These are phyloP conservation scores for Alternaria sp. DNA, from an alignment of 2,329 filamentous ascomycete species.

Conservation along the genomic window DNA sequence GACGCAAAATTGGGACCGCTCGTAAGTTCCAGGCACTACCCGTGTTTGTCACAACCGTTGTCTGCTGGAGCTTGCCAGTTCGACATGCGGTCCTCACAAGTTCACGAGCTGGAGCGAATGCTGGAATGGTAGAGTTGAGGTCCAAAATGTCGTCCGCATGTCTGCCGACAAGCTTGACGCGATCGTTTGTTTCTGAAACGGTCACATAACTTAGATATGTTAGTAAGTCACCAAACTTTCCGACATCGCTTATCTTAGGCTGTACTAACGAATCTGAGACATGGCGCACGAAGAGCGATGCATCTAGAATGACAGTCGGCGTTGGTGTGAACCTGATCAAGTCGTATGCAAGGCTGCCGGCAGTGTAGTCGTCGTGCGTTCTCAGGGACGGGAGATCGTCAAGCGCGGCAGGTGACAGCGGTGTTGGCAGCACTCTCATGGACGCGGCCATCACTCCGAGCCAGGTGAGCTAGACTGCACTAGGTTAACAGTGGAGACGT, in stretches of 20 bases:
- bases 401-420: slow-evolving; percentile 11
- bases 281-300: slow-evolving; percentile 63
- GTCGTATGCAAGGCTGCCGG: slow-evolving; percentile 22
- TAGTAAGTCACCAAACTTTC: not conserved
- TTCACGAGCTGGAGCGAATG: slow-evolving; percentile 48
- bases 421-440: slow-evolving; percentile 14
- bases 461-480: slow-evolving; percentile 14
- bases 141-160: slow-evolving; percentile 53
- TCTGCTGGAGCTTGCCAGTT: slow-evolving; percentile 46
- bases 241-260: not conserved
- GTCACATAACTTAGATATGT: slow-evolving; percentile 39
- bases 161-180: slow-evolving; percentile 48
- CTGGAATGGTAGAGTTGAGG: slow-evolving; percentile 44
- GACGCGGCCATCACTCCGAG: slow-evolving; percentile 25
- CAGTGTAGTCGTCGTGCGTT: slow-evolving; percentile 15
- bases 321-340: slow-evolving; percentile 54
- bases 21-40: slow-evolving; percentile 48
- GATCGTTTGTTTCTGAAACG: slow-evolving; percentile 41
- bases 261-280: slow-evolving; percentile 52
- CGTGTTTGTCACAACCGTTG: slow-evolving; percentile 41
- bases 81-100: slow-evolving; percentile 50
- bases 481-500: slow-evolving; percentile 15
- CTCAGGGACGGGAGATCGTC: slow-evolving; percentile 25
- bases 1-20: slow-evolving; percentile 55
- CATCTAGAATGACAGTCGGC: slow-evolving; percentile 41